These are phyloP conservation scores for Saururus chinensis DNA, from an alignment of 164 flowering plant genomes.

Conservation along the genomic window DNA sequence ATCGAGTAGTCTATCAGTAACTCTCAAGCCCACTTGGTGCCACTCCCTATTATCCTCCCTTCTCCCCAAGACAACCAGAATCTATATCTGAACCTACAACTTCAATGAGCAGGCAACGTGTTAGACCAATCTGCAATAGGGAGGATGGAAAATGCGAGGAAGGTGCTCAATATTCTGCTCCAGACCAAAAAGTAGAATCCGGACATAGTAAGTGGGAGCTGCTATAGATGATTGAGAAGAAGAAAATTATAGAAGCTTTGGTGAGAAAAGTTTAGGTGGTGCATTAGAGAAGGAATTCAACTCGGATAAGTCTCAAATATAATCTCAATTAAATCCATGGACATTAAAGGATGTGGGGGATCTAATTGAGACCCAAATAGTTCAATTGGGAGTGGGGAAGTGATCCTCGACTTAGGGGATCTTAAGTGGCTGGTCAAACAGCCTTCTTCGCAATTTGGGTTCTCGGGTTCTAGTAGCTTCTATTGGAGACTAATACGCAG, in stretches of 20 bases:
- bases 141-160: constrained; percentile 53
- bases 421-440: constrained; percentile 90
- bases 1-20: constrained; percentile 66
- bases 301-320: constrained; percentile 29
- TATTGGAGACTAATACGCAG: constrained; percentile 37
- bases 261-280: constrained; percentile 44
- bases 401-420: constrained; percentile 79
- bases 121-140: constrained; percentile 24
- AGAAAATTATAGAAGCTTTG: too few species aligned
- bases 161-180: constrained; percentile 46
- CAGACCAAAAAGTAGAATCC: constrained; percentile 66
- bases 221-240: constrained; percentile 50
- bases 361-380: constrained; percentile 33
- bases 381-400: constrained; percentile 23
- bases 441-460: constrained; percentile 21
- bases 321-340: too few species aligned
- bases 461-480: constrained; percentile 18
- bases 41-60: constrained; percentile 34
- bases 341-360: constrained; percentile 45
- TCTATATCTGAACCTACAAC: constrained; percentile 60
- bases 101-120: constrained; percentile 18
- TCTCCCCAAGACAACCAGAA: constrained; percentile 18
- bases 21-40: constrained; percentile 12
- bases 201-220: constrained; percentile 61
- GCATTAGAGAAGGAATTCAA: constrained; percentile 42